Percentiles rank a stretch among this genome's conserved stretches.
Conservation (phyloP, 768 basidiomycete genomes). For the Chalciporus pseudorubinellus region DNA sequence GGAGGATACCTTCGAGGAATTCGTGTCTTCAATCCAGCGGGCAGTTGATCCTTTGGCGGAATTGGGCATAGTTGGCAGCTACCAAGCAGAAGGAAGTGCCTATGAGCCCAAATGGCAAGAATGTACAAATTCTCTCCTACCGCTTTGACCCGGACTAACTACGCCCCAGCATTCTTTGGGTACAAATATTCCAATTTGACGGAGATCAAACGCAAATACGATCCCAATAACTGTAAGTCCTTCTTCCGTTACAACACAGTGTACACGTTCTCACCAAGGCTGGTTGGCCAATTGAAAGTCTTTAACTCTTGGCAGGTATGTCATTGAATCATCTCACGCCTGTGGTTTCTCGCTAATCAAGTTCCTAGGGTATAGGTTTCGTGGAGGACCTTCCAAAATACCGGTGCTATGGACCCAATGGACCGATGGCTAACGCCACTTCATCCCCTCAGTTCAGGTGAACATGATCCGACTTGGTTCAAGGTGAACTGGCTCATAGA, state of each 20-base stretch:
- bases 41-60: background rate
- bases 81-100: background rate
- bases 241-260: background rate
- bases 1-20: background rate
- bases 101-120: background rate
- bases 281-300: background rate
- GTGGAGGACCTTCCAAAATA: background rate
- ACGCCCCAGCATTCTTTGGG: background rate
- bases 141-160: too few relatives aligned
- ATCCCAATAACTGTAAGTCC: background rate
- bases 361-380: background rate
- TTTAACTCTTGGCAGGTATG: background rate
- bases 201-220: background rate
- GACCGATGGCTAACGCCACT: background rate
- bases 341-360: background rate
- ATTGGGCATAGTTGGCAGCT: background rate
- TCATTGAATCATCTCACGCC: background rate
- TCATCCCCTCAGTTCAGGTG: background rate
- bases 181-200: background rate
- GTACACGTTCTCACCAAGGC: background rate
- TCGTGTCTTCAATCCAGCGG: background rate
- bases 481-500: too few relatives aligned
- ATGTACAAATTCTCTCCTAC: too few relatives aligned
- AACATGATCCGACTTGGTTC: background rate
- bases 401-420: background rate